phyloP scores from a whole-genome alignment of 2,329 filamentous ascomycete species.

The Claviceps paspali region DNA sequence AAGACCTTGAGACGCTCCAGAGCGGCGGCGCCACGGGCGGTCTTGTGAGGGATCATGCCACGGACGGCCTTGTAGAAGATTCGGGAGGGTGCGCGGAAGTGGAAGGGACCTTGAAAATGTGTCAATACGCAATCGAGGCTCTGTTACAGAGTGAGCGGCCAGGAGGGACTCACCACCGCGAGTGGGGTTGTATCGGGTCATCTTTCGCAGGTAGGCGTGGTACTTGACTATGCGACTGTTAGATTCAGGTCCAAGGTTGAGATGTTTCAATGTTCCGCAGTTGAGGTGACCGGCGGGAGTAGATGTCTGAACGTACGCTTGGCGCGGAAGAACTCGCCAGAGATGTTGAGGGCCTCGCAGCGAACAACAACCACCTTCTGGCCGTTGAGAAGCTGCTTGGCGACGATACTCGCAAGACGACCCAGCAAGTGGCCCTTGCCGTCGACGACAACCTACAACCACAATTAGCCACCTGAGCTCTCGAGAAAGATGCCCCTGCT shows the following conservation, averaged over 20 bases:
- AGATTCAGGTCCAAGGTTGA: too few relatives aligned
- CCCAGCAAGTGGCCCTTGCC: conserved; percentile 99
- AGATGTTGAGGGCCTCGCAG: conserved; percentile 99
- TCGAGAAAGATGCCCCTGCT: conserved; percentile 1
- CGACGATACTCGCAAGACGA: conserved; percentile 93
- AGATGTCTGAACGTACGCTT: conserved; percentile 70
- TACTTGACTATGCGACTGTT: conserved; percentile 78
- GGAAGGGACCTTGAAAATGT: conserved; percentile 67
- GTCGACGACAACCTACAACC: conserved; percentile 81
- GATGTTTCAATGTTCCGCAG: too few relatives aligned
- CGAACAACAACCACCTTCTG: conserved; percentile 99
- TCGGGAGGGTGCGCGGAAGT: conserved; percentile 97
- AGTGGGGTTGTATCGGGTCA: conserved; percentile 98
- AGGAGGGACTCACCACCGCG: conserved; percentile 63
- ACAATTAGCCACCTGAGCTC: conserved; percentile 11
- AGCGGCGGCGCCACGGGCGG: conserved; percentile 87
- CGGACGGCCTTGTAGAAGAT: conserved; percentile 99
- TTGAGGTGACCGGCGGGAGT: neutral
- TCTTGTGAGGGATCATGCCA: conserved; percentile 99
- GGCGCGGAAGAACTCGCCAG: conserved; percentile 99
- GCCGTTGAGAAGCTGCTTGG: conserved; percentile 97
- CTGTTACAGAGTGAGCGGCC: conserved; percentile 5
- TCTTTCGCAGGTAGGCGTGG: conserved; percentile 99
- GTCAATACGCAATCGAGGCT: conserved; percentile 15
- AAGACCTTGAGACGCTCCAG: conserved; percentile 99